These are phyloP conservation scores for Heliosperma pusillum DNA, from an alignment of 148 eudicot species.

Conservation along the genomic window DNA sequence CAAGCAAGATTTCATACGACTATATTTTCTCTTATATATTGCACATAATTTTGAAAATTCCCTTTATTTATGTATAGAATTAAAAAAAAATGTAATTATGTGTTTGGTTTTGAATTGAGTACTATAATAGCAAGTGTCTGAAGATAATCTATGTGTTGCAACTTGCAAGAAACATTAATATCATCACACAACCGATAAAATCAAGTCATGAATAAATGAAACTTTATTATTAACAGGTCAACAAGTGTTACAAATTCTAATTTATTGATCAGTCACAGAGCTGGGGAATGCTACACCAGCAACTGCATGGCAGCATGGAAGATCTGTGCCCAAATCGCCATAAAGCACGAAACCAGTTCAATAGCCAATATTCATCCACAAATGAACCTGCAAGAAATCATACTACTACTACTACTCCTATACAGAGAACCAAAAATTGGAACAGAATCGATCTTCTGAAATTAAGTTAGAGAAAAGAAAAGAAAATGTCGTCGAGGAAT, in stretches of 20 bases:
- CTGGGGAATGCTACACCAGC: background rate
- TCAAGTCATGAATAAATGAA: too few species aligned
- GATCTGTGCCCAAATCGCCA: too few species aligned
- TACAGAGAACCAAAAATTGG: background rate
- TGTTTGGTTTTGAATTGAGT: too few species aligned
- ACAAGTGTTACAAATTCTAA: background rate
- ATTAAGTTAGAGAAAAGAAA: background rate
- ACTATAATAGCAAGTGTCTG: too few species aligned
- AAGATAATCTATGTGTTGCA: too few species aligned
- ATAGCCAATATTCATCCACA: background rate
- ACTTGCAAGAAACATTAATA: too few species aligned
- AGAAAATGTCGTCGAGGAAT: background rate
- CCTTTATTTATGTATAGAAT: too few species aligned
- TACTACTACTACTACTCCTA: slow-evolving; percentile 3
- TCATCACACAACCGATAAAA: too few species aligned
- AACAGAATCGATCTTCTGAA: background rate
- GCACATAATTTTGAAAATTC: too few species aligned
- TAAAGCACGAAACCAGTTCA: background rate
- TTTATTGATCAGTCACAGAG: background rate
- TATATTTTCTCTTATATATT: too few species aligned
- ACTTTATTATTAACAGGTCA: background rate
- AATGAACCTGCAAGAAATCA: slow-evolving; percentile 1
- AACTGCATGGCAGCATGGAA: background rate
- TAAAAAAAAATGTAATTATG: too few species aligned
- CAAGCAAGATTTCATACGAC: too few species aligned